phyloP scores from a whole-genome alignment of 148 eudicot species.

The Spergularia marina region DNA sequence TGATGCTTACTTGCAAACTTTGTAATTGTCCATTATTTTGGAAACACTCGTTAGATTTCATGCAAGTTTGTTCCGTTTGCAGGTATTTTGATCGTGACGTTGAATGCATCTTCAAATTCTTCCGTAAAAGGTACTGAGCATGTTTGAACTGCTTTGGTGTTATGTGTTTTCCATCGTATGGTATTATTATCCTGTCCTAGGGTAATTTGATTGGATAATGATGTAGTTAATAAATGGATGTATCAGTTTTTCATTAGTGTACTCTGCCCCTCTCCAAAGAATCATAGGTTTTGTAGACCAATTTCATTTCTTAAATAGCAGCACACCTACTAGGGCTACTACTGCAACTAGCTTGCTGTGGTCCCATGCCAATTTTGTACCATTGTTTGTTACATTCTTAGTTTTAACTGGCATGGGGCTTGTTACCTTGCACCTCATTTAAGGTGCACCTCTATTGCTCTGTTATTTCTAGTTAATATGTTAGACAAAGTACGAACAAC shows the following conservation, averaged over 20 bases:
- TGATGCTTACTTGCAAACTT: background rate
- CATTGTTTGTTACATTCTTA: too few species aligned
- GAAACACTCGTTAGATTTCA: background rate
- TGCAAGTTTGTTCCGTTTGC: conserved; percentile 19
- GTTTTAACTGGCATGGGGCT: too few species aligned
- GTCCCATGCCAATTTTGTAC: background rate
- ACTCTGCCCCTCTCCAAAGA: background rate
- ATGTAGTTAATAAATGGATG: background rate
- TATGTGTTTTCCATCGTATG: background rate
- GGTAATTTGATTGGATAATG: background rate
- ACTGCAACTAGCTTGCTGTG: background rate
- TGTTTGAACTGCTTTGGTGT: background rate
- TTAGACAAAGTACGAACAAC: background rate
- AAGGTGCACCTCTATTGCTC: too few species aligned
- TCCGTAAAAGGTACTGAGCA: conserved; percentile 56
- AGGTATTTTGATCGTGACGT: conserved; percentile 99
- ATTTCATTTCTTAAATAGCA: background rate
- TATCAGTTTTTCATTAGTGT: background rate
- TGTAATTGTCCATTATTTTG: background rate
- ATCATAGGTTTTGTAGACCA: background rate
- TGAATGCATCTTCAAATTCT: conserved; percentile 92
- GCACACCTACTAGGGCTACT: background rate
- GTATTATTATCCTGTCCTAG: background rate
- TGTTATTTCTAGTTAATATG: background rate
- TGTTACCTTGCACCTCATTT: too few species aligned